A percentile compares a stretch with the other conserved stretches of the same genome.
phyloP scores from a whole-genome alignment of 805 yeast genomes.

The Wickerhamomyces strasburgensis region DNA sequence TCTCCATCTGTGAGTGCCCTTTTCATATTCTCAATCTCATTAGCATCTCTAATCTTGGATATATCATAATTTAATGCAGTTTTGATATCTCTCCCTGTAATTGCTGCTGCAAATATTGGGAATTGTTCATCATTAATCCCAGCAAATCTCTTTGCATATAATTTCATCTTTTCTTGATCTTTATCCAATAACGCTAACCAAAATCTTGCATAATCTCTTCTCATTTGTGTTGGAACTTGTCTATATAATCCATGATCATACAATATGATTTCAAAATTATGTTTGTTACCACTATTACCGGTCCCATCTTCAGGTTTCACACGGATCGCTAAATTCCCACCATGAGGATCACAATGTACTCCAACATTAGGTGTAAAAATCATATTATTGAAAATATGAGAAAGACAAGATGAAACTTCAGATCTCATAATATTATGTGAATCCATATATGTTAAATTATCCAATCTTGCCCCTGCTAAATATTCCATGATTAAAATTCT shows the following conservation, averaged over 20 bases:
- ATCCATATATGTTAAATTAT: constrained; percentile 63
- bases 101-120: constrained; percentile 84
- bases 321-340: constrained; percentile 89
- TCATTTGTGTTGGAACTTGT: constrained; percentile 68
- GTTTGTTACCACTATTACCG: constrained; percentile 31
- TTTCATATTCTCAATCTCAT: constrained; percentile 69
- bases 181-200: constrained; percentile 86
- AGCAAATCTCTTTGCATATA: constrained; percentile 75
- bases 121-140: constrained; percentile 73
- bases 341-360: constrained; percentile 97
- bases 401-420: constrained; percentile 77
- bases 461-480: constrained; percentile 77
- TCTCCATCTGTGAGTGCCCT: constrained; percentile 55
- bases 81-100: constrained; percentile 88
- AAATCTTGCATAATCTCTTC: constrained; percentile 80
- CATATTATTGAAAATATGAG: constrained; percentile 92
- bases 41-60: constrained; percentile 44
- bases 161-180: constrained; percentile 59
- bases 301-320: constrained; percentile 26
- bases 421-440: constrained; percentile 61
- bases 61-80: constrained; percentile 66
- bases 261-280: constrained; percentile 84
- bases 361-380: constrained; percentile 89
- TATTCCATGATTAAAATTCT: constrained; percentile 87
- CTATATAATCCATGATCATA: constrained; percentile 96